Percentiles rank a stretch among this genome's conserved stretches.
phyloP scores from a whole-genome alignment of 495 filamentous ascomycete genomes.

The Penicillium samsonianum region DNA sequence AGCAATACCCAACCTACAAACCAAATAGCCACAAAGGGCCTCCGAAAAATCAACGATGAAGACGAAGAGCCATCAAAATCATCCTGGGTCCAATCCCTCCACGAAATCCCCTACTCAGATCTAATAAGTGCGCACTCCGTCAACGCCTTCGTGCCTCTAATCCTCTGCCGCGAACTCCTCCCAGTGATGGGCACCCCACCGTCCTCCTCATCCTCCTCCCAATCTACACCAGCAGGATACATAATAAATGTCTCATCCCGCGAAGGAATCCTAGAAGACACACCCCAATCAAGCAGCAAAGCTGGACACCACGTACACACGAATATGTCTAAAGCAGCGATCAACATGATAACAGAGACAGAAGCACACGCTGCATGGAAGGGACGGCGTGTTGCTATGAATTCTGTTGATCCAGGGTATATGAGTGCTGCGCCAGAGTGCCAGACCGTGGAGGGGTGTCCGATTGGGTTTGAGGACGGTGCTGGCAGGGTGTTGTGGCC shows the following conservation, averaged over 20 bases:
- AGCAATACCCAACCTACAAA: no score
- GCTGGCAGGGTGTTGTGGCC: slow-evolving; percentile 49
- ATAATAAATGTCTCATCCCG: slow-evolving; percentile 46
- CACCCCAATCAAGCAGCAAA: slow-evolving; percentile 29
- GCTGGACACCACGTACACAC: slow-evolving; percentile 48
- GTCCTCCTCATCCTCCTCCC: no score
- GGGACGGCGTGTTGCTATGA: slow-evolving; percentile 41
- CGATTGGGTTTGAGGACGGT: slow-evolving; percentile 52
- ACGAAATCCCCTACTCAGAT: no score
- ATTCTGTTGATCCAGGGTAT: slow-evolving; percentile 52
- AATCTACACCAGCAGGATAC: no score
- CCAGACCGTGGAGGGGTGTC: slow-evolving; percentile 26
- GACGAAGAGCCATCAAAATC: no score
- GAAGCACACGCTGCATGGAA: slow-evolving; percentile 41
- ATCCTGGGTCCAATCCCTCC: no score
- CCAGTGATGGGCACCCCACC: no score
- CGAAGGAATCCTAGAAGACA: slow-evolving; percentile 44
- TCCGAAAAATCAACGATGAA: no score
- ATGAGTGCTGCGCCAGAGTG: slow-evolving; percentile 50
- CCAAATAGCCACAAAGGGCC: no score
- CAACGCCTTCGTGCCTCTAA: no score
- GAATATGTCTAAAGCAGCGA: slow-evolving; percentile 53
- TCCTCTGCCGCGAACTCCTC: slow-evolving; percentile 41
- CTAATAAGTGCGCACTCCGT: no score
- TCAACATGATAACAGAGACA: slow-evolving; percentile 53